phyloP scores from a whole-genome alignment of 2,329 filamentous ascomycete species.

The Cladophialophora immunda region DNA sequence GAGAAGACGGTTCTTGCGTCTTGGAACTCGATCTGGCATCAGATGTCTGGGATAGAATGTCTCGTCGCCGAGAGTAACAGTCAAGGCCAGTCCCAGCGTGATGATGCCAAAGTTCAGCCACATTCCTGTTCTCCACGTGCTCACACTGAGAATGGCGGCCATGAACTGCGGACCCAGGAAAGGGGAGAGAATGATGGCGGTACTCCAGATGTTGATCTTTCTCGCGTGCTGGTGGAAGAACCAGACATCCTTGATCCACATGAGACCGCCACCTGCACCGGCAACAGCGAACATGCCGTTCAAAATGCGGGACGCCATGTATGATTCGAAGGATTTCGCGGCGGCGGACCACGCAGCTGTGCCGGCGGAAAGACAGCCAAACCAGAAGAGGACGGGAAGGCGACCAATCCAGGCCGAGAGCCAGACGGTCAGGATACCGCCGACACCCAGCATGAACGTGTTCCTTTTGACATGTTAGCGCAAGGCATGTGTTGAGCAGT shows the following conservation, averaged over 20 bases:
- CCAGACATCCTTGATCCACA: constrained; percentile 67
- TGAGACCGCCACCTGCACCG: constrained; percentile 52
- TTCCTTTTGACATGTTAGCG: constrained; percentile 48
- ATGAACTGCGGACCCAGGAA: constrained; percentile 53
- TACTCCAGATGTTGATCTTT: constrained; percentile 51
- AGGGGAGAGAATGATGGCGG: constrained; percentile 50
- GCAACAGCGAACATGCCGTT: constrained; percentile 59
- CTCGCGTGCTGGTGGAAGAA: constrained; percentile 64
- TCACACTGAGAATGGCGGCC: constrained; percentile 59
- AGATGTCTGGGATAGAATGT: constrained; percentile 44
- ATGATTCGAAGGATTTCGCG: constrained; percentile 56
- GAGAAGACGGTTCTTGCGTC: constrained; percentile 40
- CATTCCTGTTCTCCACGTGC: constrained; percentile 47
- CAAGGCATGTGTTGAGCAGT: neutral
- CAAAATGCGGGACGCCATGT: constrained; percentile 59
- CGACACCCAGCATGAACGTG: constrained; percentile 58
- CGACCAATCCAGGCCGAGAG: constrained; percentile 56
- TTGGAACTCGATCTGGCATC: constrained; percentile 34
- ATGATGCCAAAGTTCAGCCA: constrained; percentile 44
- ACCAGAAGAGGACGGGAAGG: constrained; percentile 53
- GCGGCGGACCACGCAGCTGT: constrained; percentile 54
- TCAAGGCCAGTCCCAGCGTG: constrained; percentile 40
- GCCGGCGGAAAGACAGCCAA: constrained; percentile 43
- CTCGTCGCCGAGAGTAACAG: constrained; percentile 43
- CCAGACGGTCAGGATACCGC: constrained; percentile 52